Evolutionary conservation across 257 asterid genomes (phyloP), one percentile per base, ranked within the genome.

Genomic region (Salvia rosmarinus): DNA sequence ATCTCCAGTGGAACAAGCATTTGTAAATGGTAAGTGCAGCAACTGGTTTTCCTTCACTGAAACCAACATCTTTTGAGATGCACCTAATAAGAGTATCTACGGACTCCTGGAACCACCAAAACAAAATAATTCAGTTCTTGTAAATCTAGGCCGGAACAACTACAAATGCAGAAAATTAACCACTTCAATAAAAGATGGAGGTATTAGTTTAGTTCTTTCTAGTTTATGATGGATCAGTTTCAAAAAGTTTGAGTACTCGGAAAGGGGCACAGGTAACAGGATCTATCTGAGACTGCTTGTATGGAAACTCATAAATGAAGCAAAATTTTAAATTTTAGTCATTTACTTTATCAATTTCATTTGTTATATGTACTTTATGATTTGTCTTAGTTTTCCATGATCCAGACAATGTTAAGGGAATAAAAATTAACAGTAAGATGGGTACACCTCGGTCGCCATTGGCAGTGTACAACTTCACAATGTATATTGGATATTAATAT

Each of bases 11-110:
- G 66, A 90, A 51, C 23, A 92, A 89, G 78, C 98, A 92, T 81
- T 88, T 92, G 87, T 86, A 92, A 61, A 88, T 82, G 71, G 96
- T 88, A 60, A 86, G 87, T 60, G 96, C 96, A 62, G 96, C 96
- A 72, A 89, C 83, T 30, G 98, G 96, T 74, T 90, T 92, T 75
- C 96, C 92, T 86, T 85, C 92, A 70, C 92, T 90, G 82, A 85
- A 92, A 47, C 98, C 98, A 78, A 88, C 84, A 78, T 90, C 82
- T 65, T 79, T 74, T 6, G 78, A 57, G 74, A 83, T 76, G 81
- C 92, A 92, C 81, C 77, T 79, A 77, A 90, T 68, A 43, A 92
- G 96, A 75, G 83, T 64, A 81, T 88, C 96, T 59, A 78, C 59
- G 47, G 74, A 64, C 78, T 92, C 98, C 98, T 92, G 90, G 21